Conservation (phyloP, 75 land plant genomes). For the Pseudotsuga menziesii region DNA sequence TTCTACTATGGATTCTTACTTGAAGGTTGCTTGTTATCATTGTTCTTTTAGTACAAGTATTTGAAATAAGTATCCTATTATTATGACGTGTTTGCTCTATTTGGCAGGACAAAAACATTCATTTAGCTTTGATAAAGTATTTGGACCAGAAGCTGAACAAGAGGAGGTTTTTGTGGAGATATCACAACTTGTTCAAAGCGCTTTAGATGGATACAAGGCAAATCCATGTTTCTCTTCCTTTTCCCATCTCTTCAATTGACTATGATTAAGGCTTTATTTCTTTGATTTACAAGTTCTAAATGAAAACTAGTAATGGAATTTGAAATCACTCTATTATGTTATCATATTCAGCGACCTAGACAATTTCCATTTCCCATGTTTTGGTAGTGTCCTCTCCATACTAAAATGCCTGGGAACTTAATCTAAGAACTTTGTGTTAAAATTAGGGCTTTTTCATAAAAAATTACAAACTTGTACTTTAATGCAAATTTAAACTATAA, state of each 20-base stretch:
- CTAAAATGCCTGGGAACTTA: not conserved
- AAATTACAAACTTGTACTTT: too few relatives aligned
- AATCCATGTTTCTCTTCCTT: not conserved
- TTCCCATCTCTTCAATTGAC: not conserved
- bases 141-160: conserved; percentile 29
- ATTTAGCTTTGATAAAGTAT: conserved; percentile 30
- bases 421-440: too few relatives aligned
- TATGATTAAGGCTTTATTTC: not conserved
- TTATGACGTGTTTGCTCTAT: not conserved
- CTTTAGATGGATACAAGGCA: conserved; percentile 36
- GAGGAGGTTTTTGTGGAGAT: conserved; percentile 26
- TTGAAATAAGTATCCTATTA: not conserved
- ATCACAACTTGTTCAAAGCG: conserved; percentile 37
- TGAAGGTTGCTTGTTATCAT: not conserved
- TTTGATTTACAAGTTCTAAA: not conserved
- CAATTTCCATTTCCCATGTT: not conserved
- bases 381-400: too few relatives aligned
- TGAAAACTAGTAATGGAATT: not conserved
- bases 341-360: not conserved
- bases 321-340: not conserved
- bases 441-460: too few relatives aligned
- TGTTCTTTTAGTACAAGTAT: not conserved
- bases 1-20: not conserved
- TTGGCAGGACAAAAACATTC: conserved; percentile 30
- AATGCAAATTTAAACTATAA: too few relatives aligned